A percentile compares a stretch with the other conserved stretches of the same genome.
Conservation (phyloP, 306 rosid species). For the Aeschynomene evenia region DNA sequence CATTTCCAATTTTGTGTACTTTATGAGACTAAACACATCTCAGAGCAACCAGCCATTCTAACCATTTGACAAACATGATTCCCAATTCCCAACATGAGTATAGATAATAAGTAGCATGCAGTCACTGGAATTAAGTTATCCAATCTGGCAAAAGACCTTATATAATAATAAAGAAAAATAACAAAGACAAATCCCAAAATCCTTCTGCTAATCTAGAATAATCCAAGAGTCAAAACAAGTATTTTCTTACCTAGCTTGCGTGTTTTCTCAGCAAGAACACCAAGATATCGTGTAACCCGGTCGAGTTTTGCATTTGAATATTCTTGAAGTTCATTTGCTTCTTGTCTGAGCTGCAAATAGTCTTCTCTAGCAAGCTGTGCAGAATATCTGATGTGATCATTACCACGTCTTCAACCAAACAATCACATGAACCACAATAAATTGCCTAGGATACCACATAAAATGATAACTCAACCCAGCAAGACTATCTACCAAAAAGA, state of each 20-base stretch:
- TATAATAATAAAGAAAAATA: neutral
- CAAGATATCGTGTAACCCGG: slow-evolving; percentile 88
- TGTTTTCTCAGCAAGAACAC: slow-evolving; percentile 88
- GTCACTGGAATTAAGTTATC: slow-evolving; percentile 18
- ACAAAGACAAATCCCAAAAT: slow-evolving; percentile 9
- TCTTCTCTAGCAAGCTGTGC: slow-evolving; percentile 88
- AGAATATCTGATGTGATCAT: slow-evolving; percentile 35
- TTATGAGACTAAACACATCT: slow-evolving; percentile 22
- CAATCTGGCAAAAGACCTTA: slow-evolving; percentile 14
- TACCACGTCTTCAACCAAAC: slow-evolving; percentile 27
- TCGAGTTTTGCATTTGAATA: slow-evolving; percentile 93
- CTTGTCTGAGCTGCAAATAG: slow-evolving; percentile 80
- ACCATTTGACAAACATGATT: neutral
- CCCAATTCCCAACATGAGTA: slow-evolving; percentile 5
- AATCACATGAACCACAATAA: neutral
- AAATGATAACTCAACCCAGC: slow-evolving; percentile 4
- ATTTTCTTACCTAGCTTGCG: slow-evolving; percentile 68
- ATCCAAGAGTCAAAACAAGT: slow-evolving; percentile 7
- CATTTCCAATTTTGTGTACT: neutral
- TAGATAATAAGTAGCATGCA: slow-evolving; percentile 17
- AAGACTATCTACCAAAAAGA: no score
- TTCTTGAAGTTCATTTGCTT: slow-evolving; percentile 88
- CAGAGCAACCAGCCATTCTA: slow-evolving; percentile 3
- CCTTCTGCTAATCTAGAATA: slow-evolving; percentile 15
- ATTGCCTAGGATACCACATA: slow-evolving; percentile 12